These are phyloP conservation scores for Euphorbia pulcherrima DNA, from an alignment of 345 rosid genomes.

Conservation along the genomic window DNA sequence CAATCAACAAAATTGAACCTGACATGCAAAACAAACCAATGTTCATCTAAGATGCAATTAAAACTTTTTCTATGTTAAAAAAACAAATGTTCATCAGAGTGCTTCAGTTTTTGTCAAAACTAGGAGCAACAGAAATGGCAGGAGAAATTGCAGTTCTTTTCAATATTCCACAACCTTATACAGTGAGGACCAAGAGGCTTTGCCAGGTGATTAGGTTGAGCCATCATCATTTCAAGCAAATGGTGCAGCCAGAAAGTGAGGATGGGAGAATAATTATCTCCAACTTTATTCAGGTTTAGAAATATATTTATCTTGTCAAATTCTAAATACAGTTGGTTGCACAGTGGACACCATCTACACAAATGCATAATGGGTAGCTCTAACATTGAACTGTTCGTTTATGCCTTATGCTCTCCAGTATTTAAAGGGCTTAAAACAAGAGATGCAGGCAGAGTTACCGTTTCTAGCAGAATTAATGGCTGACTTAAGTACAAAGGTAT, in stretches of 20 bases:
- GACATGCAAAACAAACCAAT: not conserved
- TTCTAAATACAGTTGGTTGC: not conserved
- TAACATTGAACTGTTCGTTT: constrained; percentile 1
- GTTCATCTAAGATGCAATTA: not conserved
- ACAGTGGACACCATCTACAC: not conserved
- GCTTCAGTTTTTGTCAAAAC: constrained; percentile 55
- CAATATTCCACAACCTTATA: constrained; percentile 86
- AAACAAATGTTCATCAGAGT: not conserved
- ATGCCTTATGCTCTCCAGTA: constrained; percentile 40
- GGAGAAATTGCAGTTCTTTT: constrained; percentile 92
- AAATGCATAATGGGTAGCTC: not conserved
- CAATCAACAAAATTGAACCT: not conserved
- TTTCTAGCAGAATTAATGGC: constrained; percentile 48
- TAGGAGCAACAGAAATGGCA: constrained; percentile 66
- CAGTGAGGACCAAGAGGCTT: constrained; percentile 68
- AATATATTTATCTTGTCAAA: not conserved
- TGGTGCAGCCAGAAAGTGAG: constrained; percentile 51
- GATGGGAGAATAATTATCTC: constrained; percentile 65
- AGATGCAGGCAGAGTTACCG: constrained; percentile 54
- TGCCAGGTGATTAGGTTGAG: constrained; percentile 83
- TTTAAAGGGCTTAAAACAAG: constrained; percentile 50
- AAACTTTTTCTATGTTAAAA: not conserved
- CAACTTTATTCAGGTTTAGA: constrained; percentile 54
- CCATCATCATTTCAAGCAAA: constrained; percentile 77
- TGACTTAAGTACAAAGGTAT: constrained; percentile 51